Conservation (phyloP, 305 asterid genomes). For the Rubia tinctorum region DNA sequence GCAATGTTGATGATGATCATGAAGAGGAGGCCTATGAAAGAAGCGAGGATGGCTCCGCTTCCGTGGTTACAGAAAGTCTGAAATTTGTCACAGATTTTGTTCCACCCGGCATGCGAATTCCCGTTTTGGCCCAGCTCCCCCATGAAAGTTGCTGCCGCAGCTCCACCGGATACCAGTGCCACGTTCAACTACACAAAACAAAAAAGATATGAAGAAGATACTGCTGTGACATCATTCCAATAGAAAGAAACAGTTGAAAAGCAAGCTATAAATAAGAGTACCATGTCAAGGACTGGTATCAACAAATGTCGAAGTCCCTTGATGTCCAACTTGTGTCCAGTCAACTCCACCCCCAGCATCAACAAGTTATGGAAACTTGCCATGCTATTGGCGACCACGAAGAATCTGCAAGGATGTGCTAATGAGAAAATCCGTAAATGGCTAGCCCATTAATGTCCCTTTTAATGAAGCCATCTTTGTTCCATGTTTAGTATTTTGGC, state of each 20-base stretch:
- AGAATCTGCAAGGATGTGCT: conserved; percentile 44
- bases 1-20: conserved; percentile 42
- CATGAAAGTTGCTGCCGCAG: conserved; percentile 79
- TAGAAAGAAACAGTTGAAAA: too few relatives aligned
- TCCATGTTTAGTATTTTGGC: neutral
- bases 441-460: too few relatives aligned
- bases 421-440: too few relatives aligned
- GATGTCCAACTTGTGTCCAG: conserved; percentile 35
- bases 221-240: neutral
- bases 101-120: conserved; percentile 81
- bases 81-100: conserved; percentile 75
- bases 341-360: conserved; percentile 38
- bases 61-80: conserved; percentile 59
- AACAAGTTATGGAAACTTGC: conserved; percentile 67
- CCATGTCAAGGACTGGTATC: conserved; percentile 64
- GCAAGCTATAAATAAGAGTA: neutral
- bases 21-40: conserved; percentile 51
- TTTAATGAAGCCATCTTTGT: too few relatives aligned
- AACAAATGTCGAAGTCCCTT: conserved; percentile 46
- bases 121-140: conserved; percentile 86
- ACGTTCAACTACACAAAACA: conserved; percentile 57
- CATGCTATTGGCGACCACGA: conserved; percentile 67
- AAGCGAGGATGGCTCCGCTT: conserved; percentile 61
- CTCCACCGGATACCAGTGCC: conserved; percentile 62
- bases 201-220: conserved; percentile 2